Conservation (phyloP, 2,329 filamentous ascomycete genomes). For the Apiospora sp. region DNA sequence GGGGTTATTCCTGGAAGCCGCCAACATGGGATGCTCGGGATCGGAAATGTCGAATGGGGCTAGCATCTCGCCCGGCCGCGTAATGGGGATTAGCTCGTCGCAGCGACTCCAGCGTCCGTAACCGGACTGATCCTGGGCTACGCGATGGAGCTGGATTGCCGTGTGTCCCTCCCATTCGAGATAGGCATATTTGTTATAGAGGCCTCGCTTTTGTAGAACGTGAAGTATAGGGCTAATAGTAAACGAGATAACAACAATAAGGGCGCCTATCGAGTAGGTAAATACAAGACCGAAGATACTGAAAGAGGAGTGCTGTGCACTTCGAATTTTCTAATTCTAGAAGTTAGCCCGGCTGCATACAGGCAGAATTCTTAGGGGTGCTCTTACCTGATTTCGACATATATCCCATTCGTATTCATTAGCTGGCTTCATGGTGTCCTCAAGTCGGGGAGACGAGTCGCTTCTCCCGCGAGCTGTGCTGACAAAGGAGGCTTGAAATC, state of each 20-base stretch:
- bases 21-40: too few species aligned
- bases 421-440: not conserved
- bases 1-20: too few species aligned
- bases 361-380: too few species aligned
- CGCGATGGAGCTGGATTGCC: too few species aligned
- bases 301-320: not conserved
- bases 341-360: too few species aligned
- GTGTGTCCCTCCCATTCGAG: not conserved
- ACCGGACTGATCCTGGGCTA: too few species aligned
- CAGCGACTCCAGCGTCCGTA: too few species aligned
- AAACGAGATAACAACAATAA: not conserved
- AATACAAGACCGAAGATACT: not conserved
- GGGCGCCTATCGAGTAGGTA: not conserved
- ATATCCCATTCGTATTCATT: conserved; percentile 1
- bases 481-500: not conserved
- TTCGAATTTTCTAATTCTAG: not conserved
- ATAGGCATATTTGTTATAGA: not conserved
- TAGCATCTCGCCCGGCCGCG: too few species aligned
- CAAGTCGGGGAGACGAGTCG: not conserved
- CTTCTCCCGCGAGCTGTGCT: not conserved
- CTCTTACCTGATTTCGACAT: conserved; percentile 19
- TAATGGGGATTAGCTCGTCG: too few species aligned
- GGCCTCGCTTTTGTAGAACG: not conserved
- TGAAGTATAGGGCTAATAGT: not conserved
- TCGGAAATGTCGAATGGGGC: too few species aligned